Conservation (phyloP, 2,329 filamentous ascomycete species). For the Xylariaceae sp. region DNA sequence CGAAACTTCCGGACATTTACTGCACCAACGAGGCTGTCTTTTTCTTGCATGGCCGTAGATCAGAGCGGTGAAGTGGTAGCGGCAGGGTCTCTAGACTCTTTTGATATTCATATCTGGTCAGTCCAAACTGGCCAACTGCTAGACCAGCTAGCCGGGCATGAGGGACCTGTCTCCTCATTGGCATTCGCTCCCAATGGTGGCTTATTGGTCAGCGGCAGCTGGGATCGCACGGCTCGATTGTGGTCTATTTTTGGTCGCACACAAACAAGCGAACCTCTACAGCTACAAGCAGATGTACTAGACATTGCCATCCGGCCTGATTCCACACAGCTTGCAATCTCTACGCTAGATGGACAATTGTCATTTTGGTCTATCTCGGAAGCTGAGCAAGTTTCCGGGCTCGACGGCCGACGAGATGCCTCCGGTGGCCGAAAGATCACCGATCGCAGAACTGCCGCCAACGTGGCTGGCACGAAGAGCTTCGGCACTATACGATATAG, state of each 20-base stretch:
- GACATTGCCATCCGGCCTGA: slow-evolving; percentile 88
- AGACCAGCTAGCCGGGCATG: slow-evolving; percentile 88
- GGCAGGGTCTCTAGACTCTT: slow-evolving; percentile 92
- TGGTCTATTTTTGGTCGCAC: slow-evolving; percentile 96
- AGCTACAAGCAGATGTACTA: slow-evolving; percentile 89
- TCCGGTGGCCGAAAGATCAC: slow-evolving; percentile 89
- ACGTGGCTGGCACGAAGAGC: slow-evolving; percentile 85
- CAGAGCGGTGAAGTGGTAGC: slow-evolving; percentile 96
- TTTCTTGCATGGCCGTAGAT: slow-evolving; percentile 94
- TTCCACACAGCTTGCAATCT: slow-evolving; percentile 87
- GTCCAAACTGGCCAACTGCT: slow-evolving; percentile 96
- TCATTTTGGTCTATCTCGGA: slow-evolving; percentile 95
- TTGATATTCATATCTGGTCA: slow-evolving; percentile 97
- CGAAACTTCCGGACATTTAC: slow-evolving; percentile 98
- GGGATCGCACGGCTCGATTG: slow-evolving; percentile 93
- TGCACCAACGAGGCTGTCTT: slow-evolving; percentile 86
- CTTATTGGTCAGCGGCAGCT: slow-evolving; percentile 87
- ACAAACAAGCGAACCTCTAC: slow-evolving; percentile 92
- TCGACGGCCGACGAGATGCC: slow-evolving; percentile 90
- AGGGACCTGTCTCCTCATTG: slow-evolving; percentile 88
- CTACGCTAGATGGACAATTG: slow-evolving; percentile 89
- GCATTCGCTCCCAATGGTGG: slow-evolving; percentile 88
- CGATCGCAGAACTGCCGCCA: slow-evolving; percentile 90
- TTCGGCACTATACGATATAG: slow-evolving; percentile 91
- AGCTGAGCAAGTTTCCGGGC: slow-evolving; percentile 80